Conservation (phyloP, 305 asterid species). For the Andrographis paniculata region DNA sequence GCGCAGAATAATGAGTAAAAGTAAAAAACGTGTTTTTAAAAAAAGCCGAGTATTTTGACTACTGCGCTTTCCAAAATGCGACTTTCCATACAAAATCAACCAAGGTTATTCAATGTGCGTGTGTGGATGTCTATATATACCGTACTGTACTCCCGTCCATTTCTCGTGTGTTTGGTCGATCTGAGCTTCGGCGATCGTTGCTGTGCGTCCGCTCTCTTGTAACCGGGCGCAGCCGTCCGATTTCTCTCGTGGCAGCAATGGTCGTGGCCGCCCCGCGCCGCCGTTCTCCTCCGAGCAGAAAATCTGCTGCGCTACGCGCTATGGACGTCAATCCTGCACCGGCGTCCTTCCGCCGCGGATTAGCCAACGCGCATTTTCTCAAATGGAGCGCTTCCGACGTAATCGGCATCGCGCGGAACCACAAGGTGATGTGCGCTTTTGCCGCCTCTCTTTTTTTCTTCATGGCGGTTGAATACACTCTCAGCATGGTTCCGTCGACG, state of each 20-base stretch:
- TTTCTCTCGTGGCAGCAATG: not conserved
- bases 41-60: no score
- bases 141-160: no score
- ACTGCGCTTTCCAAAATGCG: no score
- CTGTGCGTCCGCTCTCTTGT: not conserved
- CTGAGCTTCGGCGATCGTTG: not conserved
- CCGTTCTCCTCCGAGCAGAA: not conserved
- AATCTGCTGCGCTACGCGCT: not conserved
- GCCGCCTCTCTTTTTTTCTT: slow-evolving; percentile 56
- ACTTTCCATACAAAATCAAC: no score
- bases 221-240: not conserved
- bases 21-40: no score
- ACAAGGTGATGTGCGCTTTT: slow-evolving; percentile 64
- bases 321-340: not conserved
- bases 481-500: slow-evolving; percentile 56
- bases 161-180: no score
- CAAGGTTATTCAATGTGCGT: no score
- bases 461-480: slow-evolving; percentile 84
- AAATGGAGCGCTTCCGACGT: slow-evolving; percentile 60
- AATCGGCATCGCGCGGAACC: slow-evolving; percentile 37
- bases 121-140: no score
- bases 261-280: slow-evolving; percentile 2
- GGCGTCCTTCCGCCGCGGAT: not conserved
- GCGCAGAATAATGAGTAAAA: no score
- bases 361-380: slow-evolving; percentile 39